Percentiles rank a stretch among this genome's conserved stretches.
phyloP scores from a whole-genome alignment of 768 basidiomycete genomes.

The Leucocoprinus sp. region DNA sequence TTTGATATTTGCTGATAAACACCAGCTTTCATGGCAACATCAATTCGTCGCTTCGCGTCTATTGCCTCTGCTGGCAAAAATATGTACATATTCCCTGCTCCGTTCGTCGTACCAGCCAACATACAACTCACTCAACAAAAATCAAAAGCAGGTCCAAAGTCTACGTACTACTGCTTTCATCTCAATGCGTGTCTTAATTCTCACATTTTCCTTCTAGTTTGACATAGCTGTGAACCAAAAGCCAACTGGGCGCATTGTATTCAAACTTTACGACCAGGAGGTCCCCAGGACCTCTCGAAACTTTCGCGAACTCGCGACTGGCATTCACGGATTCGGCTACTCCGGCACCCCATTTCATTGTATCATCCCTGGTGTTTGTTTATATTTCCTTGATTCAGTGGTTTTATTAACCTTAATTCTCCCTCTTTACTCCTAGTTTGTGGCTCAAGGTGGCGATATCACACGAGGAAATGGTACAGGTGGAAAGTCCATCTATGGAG shows the following conservation, averaged over 20 bases:
- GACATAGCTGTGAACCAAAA: conserved; percentile 44
- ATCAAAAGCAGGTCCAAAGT: conserved; percentile 10
- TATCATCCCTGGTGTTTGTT: conserved; percentile 25
- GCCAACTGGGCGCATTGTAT: conserved; percentile 52
- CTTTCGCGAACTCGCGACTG: conserved; percentile 85
- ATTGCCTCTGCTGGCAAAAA: conserved; percentile 34
- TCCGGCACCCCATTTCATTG: conserved; percentile 53
- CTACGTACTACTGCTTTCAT: conserved; percentile 9
- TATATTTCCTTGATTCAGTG: background rate
- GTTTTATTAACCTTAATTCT: conserved; percentile 3
- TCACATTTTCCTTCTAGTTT: conserved; percentile 36
- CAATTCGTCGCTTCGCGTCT: conserved; percentile 44
- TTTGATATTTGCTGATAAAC: conserved; percentile 9
- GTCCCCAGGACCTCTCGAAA: conserved; percentile 71
- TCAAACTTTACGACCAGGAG: conserved; percentile 79
- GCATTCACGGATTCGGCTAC: conserved; percentile 69
- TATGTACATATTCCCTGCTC: conserved; percentile 27
- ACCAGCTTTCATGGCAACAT: conserved; percentile 44
- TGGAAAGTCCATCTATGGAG: conserved; percentile 81
- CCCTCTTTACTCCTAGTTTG: conserved; percentile 40
- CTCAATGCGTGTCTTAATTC: background rate
- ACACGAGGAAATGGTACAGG: conserved; percentile 69
- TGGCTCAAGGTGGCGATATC: conserved; percentile 87
- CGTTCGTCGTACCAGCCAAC: conserved; percentile 22
- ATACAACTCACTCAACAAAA: conserved; percentile 7